Conservation (phyloP, 805 yeast genomes). For the Yamadazyma nakazawae region DNA sequence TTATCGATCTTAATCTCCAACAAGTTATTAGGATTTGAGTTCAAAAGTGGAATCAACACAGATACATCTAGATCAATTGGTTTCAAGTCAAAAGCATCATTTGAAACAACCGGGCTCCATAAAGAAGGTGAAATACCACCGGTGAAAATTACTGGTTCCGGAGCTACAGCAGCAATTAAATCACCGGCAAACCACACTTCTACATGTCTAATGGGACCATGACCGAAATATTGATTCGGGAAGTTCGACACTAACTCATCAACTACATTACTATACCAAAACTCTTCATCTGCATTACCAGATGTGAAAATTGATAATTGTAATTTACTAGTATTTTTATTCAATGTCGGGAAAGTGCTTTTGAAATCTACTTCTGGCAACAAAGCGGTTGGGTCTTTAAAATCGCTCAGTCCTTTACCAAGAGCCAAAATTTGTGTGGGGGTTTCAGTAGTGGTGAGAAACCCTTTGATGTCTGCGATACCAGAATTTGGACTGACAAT, state of each 20-base stretch:
- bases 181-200: slow-evolving; percentile 59
- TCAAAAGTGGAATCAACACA: slow-evolving; percentile 60
- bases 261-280: slow-evolving; percentile 69
- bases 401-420: slow-evolving; percentile 16
- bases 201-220: slow-evolving; percentile 70
- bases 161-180: slow-evolving; percentile 59
- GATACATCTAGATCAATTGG: slow-evolving; percentile 70
- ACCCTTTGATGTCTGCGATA: slow-evolving; percentile 1
- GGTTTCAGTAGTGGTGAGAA: slow-evolving; percentile 29
- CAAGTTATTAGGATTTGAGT: slow-evolving; percentile 28
- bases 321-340: slow-evolving; percentile 57
- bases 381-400: slow-evolving; percentile 34
- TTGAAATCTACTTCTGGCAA: slow-evolving; percentile 40
- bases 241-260: slow-evolving; percentile 47
- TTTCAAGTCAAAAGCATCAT: slow-evolving; percentile 69
- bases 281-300: slow-evolving; percentile 80
- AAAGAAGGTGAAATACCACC: slow-evolving; percentile 80
- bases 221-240: slow-evolving; percentile 40
- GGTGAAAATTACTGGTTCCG: slow-evolving; percentile 72
- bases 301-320: slow-evolving; percentile 59
- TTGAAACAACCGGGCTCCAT: slow-evolving; percentile 79
- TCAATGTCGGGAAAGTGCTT: slow-evolving; percentile 43
- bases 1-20: slow-evolving; percentile 50
- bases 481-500: neutral
- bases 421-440: slow-evolving; percentile 43